Percentiles rank a stretch among this genome's conserved stretches.
These are phyloP conservation scores for Calophaca sinica DNA, from an alignment of 306 rosid genomes.

Conservation along the genomic window DNA sequence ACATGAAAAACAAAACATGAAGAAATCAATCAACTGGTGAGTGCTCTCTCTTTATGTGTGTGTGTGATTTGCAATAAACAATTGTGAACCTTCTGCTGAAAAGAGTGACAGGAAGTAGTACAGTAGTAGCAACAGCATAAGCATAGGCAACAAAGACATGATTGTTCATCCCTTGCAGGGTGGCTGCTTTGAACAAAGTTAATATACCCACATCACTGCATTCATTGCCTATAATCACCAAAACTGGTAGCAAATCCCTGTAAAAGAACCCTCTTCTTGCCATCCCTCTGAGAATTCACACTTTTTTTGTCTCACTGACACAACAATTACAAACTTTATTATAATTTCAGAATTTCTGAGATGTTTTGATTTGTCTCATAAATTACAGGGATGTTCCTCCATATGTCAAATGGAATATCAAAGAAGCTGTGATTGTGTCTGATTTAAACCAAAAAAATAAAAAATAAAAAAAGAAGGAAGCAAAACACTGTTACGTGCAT, in stretches of 20 bases:
- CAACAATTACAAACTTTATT: background rate
- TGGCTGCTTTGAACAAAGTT: slow-evolving; percentile 91
- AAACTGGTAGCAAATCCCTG: slow-evolving; percentile 65
- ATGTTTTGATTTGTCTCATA: no score
- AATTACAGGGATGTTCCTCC: no score
- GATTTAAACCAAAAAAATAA: no score
- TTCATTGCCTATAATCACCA: slow-evolving; percentile 68
- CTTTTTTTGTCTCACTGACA: no score
- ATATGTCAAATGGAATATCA: no score
- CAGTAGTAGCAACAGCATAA: slow-evolving; percentile 71
- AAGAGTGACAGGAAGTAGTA: slow-evolving; percentile 75
- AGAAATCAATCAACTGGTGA: background rate
- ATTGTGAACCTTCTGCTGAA: slow-evolving; percentile 56
- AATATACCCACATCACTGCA: slow-evolving; percentile 66
- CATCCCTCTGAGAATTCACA: slow-evolving; percentile 6
- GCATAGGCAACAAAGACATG: slow-evolving; percentile 86
- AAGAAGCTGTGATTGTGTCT: no score
- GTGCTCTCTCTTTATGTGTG: no score
- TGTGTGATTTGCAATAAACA: no score
- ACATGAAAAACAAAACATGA: slow-evolving; percentile 38
- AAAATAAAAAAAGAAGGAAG: background rate
- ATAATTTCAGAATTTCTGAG: background rate
- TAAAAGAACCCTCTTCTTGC: slow-evolving; percentile 49
- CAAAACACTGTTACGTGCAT: no score
- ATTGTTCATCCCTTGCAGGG: slow-evolving; percentile 74